Evolutionary conservation across 2,329 filamentous ascomycete species (phyloP).

Genomic region (Penicillium brevicompactum): DNA sequence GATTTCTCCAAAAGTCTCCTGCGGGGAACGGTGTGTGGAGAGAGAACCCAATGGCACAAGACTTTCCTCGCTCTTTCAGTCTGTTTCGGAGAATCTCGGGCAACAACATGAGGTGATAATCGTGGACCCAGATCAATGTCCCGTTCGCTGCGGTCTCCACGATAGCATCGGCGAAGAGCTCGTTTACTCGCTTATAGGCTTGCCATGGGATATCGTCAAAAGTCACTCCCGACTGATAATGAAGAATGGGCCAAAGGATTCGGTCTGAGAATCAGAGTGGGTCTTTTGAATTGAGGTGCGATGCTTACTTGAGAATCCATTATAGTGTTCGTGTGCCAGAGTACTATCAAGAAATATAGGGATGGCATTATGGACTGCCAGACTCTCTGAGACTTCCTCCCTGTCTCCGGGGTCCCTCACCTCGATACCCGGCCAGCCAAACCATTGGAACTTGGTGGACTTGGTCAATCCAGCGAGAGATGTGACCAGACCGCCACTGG

Average conservation of each 20-base stretch:
- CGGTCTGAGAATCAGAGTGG: conserved; percentile 61
- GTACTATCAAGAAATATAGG: conserved; percentile 88
- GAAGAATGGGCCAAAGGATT: conserved; percentile 84
- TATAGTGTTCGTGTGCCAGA: conserved; percentile 89
- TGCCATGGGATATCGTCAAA: conserved; percentile 58
- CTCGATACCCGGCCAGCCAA: conserved; percentile 91
- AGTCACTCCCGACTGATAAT: conserved; percentile 13
- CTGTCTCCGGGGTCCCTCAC: conserved; percentile 74
- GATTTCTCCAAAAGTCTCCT: conserved; percentile 87
- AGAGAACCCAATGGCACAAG: conserved; percentile 93
- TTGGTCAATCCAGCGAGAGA: conserved; percentile 86
- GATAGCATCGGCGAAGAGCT: conserved; percentile 82
- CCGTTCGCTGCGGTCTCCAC: conserved; percentile 79
- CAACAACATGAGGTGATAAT: conserved; percentile 95
- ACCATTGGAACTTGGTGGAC: conserved; percentile 90
- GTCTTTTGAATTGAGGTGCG: not conserved
- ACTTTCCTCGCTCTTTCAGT: conserved; percentile 70
- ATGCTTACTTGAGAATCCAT: conserved; percentile 84
- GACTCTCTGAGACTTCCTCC: conserved; percentile 66
- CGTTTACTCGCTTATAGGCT: conserved; percentile 86
- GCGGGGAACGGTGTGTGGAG: conserved; percentile 92
- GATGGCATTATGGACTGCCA: conserved; percentile 79
- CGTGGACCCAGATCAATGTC: conserved; percentile 92
- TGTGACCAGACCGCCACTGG: conserved; percentile 87
- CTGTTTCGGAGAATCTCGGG: conserved; percentile 80